phyloP scores from a whole-genome alignment of 345 rosid genomes.

The Eucalyptus guilfoylei region DNA sequence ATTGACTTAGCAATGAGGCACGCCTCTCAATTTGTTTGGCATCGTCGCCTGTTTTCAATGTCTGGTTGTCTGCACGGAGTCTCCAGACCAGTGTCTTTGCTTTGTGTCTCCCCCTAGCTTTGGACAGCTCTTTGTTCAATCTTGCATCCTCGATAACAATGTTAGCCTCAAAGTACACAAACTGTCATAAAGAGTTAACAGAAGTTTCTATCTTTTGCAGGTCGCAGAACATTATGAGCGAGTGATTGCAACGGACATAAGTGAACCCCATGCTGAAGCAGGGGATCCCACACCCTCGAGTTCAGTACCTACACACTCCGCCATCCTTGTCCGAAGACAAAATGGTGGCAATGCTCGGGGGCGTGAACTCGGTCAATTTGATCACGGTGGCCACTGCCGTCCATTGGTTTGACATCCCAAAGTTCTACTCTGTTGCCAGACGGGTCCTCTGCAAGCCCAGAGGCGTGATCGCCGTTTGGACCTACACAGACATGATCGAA shows the following conservation, averaged over 20 bases:
- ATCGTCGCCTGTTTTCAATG: neutral
- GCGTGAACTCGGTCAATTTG: slow-evolving; percentile 43
- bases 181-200: neutral
- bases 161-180: neutral
- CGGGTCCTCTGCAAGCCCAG: slow-evolving; percentile 53
- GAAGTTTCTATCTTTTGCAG: slow-evolving; percentile 3
- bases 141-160: neutral
- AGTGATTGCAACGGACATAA: slow-evolving; percentile 49
- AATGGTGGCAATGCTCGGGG: slow-evolving; percentile 23
- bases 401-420: slow-evolving; percentile 65
- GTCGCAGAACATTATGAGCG: slow-evolving; percentile 50
- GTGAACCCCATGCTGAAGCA: slow-evolving; percentile 39
- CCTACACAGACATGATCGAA: slow-evolving; percentile 19
- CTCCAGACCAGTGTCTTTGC: neutral
- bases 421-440: slow-evolving; percentile 32
- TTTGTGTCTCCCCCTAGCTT: neutral
- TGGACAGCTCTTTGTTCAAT: neutral
- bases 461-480: slow-evolving; percentile 59
- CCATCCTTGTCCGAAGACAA: slow-evolving; percentile 36
- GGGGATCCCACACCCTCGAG: slow-evolving; percentile 24
- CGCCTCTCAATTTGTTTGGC: neutral
- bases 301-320: slow-evolving; percentile 41
- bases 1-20: neutral
- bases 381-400: slow-evolving; percentile 45
- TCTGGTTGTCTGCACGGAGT: neutral